A percentile compares a stretch with the other conserved stretches of the same genome.
Evolutionary conservation across 2,329 filamentous ascomycete species (phyloP).

Genomic region (Orbilia ellipsospora): DNA sequence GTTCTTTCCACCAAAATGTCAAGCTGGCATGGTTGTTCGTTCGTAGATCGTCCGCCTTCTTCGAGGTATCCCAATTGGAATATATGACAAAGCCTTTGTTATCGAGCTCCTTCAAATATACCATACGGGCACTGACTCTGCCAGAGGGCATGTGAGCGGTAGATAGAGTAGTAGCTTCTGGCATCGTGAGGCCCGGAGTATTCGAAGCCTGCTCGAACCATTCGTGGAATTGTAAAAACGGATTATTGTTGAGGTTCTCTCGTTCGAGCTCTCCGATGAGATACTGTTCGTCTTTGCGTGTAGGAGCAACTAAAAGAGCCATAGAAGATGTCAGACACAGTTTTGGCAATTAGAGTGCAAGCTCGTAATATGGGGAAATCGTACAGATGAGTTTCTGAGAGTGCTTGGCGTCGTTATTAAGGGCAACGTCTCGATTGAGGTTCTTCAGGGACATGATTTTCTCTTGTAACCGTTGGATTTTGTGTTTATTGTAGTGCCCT

Average conservation of each 20-base stretch:
- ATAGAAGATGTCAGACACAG: slow-evolving; percentile 32
- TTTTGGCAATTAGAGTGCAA: slow-evolving; percentile 2
- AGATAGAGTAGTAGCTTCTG: slow-evolving; percentile 87
- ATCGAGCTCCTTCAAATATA: slow-evolving; percentile 97
- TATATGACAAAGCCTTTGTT: slow-evolving; percentile 86
- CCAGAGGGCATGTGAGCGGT: slow-evolving; percentile 86
- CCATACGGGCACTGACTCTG: slow-evolving; percentile 82
- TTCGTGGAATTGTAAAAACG: slow-evolving; percentile 83
- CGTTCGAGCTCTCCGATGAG: slow-evolving; percentile 72
- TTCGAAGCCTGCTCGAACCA: slow-evolving; percentile 85
- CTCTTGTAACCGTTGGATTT: slow-evolving; percentile 38
- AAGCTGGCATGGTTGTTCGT: slow-evolving; percentile 82
- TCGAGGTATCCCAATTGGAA: slow-evolving; percentile 85
- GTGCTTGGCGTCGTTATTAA: slow-evolving; percentile 45
- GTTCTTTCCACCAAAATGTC: slow-evolving; percentile 87
- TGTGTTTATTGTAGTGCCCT: slow-evolving; percentile 52
- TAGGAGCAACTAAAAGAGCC: slow-evolving; percentile 65
- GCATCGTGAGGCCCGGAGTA: slow-evolving; percentile 72
- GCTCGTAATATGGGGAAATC: slow-evolving; percentile 19
- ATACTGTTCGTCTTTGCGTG: slow-evolving; percentile 78
- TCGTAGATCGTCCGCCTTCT: slow-evolving; percentile 74
- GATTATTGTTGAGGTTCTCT: slow-evolving; percentile 71
- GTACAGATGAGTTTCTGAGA: slow-evolving; percentile 61
- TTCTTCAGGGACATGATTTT: slow-evolving; percentile 52
- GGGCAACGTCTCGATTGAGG: slow-evolving; percentile 44